Conservation (phyloP, 305 asterid genomes). For the Ajuga reptans region DNA sequence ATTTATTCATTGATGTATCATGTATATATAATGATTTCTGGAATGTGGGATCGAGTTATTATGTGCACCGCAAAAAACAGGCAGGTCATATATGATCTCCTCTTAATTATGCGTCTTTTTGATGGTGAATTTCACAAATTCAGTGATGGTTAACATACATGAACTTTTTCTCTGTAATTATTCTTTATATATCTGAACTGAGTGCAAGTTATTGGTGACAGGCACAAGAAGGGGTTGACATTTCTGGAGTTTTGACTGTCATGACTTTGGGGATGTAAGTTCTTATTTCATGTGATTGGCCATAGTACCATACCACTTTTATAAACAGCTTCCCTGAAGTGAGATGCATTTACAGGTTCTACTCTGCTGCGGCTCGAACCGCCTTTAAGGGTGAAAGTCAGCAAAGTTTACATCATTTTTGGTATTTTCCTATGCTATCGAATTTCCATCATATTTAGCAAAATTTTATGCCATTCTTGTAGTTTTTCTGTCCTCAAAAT, state of each 20-base stretch:
- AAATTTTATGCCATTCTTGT: neutral
- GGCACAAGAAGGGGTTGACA: slow-evolving; percentile 77
- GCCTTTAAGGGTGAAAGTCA: slow-evolving; percentile 97
- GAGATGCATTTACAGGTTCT: slow-evolving; percentile 58
- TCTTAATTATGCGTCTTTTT: neutral
- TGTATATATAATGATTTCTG: neutral
- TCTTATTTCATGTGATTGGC: slow-evolving; percentile 21
- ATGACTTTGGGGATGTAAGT: slow-evolving; percentile 97
- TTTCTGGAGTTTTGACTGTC: slow-evolving; percentile 93
- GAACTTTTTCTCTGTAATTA: neutral
- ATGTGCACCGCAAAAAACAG: neutral
- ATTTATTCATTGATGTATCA: neutral
- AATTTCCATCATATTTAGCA: slow-evolving; percentile 3
- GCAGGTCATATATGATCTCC: neutral
- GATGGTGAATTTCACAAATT: neutral
- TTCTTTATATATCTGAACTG: slow-evolving; percentile 18
- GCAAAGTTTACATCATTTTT: slow-evolving; percentile 85
- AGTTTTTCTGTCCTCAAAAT: neutral
- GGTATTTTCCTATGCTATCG: slow-evolving; percentile 39
- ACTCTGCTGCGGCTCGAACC: slow-evolving; percentile 86
- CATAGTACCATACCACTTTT: slow-evolving; percentile 22
- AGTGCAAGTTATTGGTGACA: slow-evolving; percentile 31
- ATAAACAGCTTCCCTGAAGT: slow-evolving; percentile 28
- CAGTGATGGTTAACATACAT: neutral
- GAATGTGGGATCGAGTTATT: slow-evolving; percentile 1